A percentile compares a stretch with the other conserved stretches of the same genome.
Evolutionary conservation across 768 basidiomycete genomes (phyloP).

Genomic region (Suillus americanus): DNA sequence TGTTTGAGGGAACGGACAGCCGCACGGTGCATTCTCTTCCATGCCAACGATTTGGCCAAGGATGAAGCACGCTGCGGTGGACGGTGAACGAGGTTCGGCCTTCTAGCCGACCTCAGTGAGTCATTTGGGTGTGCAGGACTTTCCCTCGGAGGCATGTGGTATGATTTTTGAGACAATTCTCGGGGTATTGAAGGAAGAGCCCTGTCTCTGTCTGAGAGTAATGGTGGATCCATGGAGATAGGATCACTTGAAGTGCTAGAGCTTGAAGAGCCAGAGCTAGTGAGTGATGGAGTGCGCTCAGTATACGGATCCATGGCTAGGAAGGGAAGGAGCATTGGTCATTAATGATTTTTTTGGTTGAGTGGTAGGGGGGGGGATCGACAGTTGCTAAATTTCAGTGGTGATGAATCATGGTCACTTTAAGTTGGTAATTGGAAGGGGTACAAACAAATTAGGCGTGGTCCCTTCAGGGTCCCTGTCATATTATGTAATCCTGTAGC

Average conservation of each 20-base stretch:
- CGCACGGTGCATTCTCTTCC: conserved; percentile 28
- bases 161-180: conserved; percentile 3
- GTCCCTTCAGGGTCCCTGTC: no score
- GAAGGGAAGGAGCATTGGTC: conserved; percentile 15
- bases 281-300: conserved; percentile 29
- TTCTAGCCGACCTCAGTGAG: neutral
- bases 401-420: neutral
- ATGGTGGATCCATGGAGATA: conserved; percentile 9
- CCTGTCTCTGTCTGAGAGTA: conserved; percentile 4
- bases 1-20: conserved; percentile 30
- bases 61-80: conserved; percentile 5
- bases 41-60: conserved; percentile 18
- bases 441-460: neutral
- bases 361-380: neutral
- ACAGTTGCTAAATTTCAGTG: neutral
- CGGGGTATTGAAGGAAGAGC: conserved; percentile 22
- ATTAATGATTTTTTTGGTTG: neutral
- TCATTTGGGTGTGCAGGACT: conserved; percentile 1
- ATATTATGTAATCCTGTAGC: neutral
- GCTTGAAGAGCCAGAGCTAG: conserved; percentile 21
- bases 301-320: conserved; percentile 24
- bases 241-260: conserved; percentile 22
- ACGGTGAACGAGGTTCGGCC: neutral
- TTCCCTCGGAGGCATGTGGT: neutral
- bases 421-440: neutral